Evolutionary conservation across 345 rosid species (phyloP).

Genomic region (Nephelium lappaceum): DNA sequence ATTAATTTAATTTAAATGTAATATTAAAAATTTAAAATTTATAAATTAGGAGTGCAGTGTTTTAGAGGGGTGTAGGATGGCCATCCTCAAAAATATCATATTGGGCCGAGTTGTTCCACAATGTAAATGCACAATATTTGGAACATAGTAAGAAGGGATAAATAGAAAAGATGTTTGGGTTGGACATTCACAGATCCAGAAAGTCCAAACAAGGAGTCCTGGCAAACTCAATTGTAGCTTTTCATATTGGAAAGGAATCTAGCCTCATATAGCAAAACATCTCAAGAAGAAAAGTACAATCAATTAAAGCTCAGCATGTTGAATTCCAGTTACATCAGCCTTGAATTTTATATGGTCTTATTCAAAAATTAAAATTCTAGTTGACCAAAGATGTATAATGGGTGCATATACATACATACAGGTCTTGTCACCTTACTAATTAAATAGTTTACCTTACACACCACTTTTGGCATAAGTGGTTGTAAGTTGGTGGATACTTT

Average conservation of each 20-base stretch:
- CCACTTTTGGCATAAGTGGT: too few relatives aligned
- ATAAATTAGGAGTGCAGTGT: too few relatives aligned
- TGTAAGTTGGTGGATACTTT: too few relatives aligned
- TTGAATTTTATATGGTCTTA: neutral
- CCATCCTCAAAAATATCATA: too few relatives aligned
- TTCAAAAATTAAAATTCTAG: too few relatives aligned
- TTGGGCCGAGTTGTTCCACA: neutral
- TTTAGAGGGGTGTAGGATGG: too few relatives aligned
- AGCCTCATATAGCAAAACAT: neutral
- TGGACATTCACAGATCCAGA: neutral
- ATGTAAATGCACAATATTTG: neutral
- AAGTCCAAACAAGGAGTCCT: slow-evolving; percentile 2
- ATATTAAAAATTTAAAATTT: too few relatives aligned
- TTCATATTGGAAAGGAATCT: neutral
- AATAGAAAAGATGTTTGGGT: neutral
- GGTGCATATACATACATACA: too few relatives aligned
- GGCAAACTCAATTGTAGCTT: neutral
- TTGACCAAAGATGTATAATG: too few relatives aligned
- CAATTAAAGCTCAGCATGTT: neutral
- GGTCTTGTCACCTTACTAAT: too few relatives aligned
- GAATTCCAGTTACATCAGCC: neutral
- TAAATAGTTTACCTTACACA: too few relatives aligned
- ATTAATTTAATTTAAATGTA: too few relatives aligned
- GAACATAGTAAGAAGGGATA: neutral
- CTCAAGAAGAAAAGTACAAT: neutral